Conservation (phyloP, 2,329 filamentous ascomycete species). For the Sclerotinia glacialis region DNA sequence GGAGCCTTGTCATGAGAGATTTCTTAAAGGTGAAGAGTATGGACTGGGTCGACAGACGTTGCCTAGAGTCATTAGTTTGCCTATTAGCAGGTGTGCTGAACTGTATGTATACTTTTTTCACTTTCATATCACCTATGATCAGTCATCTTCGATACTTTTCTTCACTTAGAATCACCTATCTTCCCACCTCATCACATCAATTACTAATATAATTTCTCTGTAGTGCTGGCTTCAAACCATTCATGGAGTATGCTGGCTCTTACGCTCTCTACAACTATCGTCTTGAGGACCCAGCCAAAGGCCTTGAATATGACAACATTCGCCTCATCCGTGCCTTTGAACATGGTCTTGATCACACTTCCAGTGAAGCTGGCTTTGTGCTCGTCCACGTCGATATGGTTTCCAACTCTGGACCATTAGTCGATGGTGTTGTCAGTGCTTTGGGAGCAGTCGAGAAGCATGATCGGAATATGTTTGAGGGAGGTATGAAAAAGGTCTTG, state of each 20-base stretch:
- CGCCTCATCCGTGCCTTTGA: constrained; percentile 90
- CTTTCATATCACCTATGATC: neutral
- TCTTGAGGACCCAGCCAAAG: constrained; percentile 53
- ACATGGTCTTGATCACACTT: constrained; percentile 77
- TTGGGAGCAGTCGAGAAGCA: constrained; percentile 55
- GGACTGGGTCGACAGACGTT: constrained; percentile 72
- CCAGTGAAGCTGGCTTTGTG: constrained; percentile 94
- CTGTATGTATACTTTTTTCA: constrained; percentile 60
- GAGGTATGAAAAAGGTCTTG: constrained; percentile 60
- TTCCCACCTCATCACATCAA: neutral
- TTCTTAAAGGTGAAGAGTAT: constrained; percentile 69
- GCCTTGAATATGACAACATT: constrained; percentile 64
- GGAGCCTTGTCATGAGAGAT: constrained; percentile 82
- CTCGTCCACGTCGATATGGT: constrained; percentile 96
- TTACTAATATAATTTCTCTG: neutral
- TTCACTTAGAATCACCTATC: constrained; percentile 12
- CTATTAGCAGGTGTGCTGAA: constrained; percentile 79
- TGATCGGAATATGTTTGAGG: constrained; percentile 59
- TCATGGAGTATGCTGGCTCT: constrained; percentile 79
- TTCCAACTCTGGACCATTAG: constrained; percentile 73
- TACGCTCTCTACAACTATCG: constrained; percentile 69
- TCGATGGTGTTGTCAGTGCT: constrained; percentile 67
- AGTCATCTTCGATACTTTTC: neutral
- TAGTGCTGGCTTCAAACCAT: constrained; percentile 75
- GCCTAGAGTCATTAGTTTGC: constrained; percentile 71